Evolutionary conservation across 2,329 filamentous ascomycete species (phyloP).

Genomic region (Ophiostoma tasmaniense): DNA sequence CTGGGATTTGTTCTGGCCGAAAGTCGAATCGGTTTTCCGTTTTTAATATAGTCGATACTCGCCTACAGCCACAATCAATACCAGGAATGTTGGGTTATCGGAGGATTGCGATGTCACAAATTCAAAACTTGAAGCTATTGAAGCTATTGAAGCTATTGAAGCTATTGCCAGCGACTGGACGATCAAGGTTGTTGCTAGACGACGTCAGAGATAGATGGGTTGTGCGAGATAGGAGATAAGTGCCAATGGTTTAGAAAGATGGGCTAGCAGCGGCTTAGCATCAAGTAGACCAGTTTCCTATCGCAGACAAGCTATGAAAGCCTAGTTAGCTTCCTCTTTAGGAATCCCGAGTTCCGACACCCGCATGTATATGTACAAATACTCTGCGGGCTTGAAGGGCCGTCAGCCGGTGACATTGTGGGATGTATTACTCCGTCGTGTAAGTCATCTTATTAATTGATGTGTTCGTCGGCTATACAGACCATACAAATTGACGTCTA

Average conservation of each 20-base stretch:
- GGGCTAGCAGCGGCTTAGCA: not conserved
- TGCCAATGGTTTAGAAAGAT: not conserved
- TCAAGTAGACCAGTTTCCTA: not conserved
- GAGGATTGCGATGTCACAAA: not conserved
- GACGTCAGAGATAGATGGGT: not conserved
- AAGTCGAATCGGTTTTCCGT: not conserved
- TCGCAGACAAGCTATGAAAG: not conserved
- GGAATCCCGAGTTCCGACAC: not conserved
- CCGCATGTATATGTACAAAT: not conserved
- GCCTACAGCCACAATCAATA: not conserved
- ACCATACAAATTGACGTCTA: not conserved
- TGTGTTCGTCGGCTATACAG: not conserved
- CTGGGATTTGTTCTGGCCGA: not conserved
- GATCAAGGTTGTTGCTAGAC: not conserved
- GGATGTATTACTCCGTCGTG: not conserved
- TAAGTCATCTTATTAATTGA: not conserved
- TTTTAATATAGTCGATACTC: not conserved
- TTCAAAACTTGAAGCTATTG: no score
- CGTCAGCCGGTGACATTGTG: not conserved
- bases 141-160: not conserved
- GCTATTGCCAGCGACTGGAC: not conserved
- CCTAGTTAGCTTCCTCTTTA: not conserved
- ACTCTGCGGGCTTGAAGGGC: not conserved
- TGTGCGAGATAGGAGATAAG: not conserved
- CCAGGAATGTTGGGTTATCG: not conserved